These are phyloP conservation scores for Ensete ventricosum DNA, from an alignment of 176 grass and related monocot genomes.

Conservation along the genomic window DNA sequence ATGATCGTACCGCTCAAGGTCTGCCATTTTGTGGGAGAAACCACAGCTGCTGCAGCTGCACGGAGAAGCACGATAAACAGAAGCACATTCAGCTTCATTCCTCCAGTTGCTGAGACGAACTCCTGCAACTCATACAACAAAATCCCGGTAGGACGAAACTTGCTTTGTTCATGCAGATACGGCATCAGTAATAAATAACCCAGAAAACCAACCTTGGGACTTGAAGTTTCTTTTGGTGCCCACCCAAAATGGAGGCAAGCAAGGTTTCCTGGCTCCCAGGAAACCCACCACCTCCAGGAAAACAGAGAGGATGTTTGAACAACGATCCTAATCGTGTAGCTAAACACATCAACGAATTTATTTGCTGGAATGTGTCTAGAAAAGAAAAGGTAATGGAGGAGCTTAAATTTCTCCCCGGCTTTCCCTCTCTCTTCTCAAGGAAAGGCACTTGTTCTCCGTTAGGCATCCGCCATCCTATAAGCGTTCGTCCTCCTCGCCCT, in stretches of 20 bases:
- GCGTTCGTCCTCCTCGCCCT: too few relatives aligned
- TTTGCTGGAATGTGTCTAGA: too few relatives aligned
- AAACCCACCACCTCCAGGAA: neutral
- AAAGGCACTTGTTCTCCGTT: too few relatives aligned
- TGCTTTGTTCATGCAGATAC: too few relatives aligned
- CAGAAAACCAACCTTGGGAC: too few relatives aligned
- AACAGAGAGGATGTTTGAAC: neutral
- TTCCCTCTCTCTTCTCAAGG: neutral
- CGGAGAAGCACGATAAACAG: neutral
- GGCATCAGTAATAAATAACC: too few relatives aligned
- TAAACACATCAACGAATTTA: too few relatives aligned
- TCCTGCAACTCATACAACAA: neutral
- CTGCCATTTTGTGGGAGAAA: slow-evolving; percentile 1
- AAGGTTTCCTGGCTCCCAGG: neutral
- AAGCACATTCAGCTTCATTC: neutral
- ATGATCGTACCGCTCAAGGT: slow-evolving; percentile 11
- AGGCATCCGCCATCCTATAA: too few relatives aligned
- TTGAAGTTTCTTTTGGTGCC: too few relatives aligned
- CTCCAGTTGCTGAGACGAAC: neutral
- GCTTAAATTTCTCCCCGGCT: neutral
- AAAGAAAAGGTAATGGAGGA: neutral
- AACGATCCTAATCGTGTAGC: too few relatives aligned
- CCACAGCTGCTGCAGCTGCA: neutral
- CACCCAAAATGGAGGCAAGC: too few relatives aligned
- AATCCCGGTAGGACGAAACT: too few relatives aligned